Evolutionary conservation across 495 filamentous ascomycete species (phyloP), one percentile per base, ranked within the genome.

Genomic region (Lasiosphaeria miniovina): DNA sequence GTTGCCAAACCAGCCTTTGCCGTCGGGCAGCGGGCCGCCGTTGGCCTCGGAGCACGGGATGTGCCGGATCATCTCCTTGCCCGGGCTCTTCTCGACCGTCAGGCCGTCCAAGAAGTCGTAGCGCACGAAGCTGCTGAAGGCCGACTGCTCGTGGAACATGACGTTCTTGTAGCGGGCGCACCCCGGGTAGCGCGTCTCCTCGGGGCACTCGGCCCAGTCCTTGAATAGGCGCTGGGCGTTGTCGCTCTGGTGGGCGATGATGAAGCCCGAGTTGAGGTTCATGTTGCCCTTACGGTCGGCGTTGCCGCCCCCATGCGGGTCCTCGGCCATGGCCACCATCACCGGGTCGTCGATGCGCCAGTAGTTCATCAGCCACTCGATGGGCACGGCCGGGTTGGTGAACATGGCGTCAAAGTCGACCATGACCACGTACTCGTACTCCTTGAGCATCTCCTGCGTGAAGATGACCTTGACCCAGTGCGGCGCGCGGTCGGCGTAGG

Each of bases 331-430:
- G 56, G 79, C 75, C 49, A 79, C 65, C 10, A 79, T 67, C 17
- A 71, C 78, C 9, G 74, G 62, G 10, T 63, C 43, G 40, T 66
- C 68, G 56, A 81, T 74, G 48, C 74, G 65, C 80, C 80, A 83
- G 68, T 80, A 77, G 68, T 81, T 82, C 14, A 83, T 64, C 32
- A 83, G 72, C 79, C 80, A 83, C 63, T 83, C 80, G 35, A 82
- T 58, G 6, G 80, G 79, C 8, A 83, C 58, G 41, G 82, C 74
- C 36, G 74, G 77, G 51, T 74, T 68, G 43, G 71, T 64, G 58
- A 81, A 76, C 60, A 82, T 71, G 63, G 72, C 74, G 56, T 83
- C 80, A 50, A 73, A 74, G 62, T 83, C 80, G 43, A 82, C 55
- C 73, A 78, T 80, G 57, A 82, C 71, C 36, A 82, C 75, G 11